Base-by-base conservation (phyloP, 495 filamentous ascomycete species). In the Neurospora tetraspora region DNA sequence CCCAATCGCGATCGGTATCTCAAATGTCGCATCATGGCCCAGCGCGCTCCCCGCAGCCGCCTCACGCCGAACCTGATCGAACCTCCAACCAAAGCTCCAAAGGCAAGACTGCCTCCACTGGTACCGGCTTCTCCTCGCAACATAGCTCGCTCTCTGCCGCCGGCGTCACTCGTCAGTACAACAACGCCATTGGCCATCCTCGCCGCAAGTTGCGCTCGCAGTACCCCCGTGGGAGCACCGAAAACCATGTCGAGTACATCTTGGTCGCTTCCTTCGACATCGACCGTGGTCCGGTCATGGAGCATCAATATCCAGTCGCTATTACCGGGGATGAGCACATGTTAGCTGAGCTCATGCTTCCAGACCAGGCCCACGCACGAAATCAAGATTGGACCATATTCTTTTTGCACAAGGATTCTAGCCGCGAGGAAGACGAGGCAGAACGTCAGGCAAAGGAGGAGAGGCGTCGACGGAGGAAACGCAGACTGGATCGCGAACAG, bases 331-430 rank as follows among this genome's bases (percentile, higher is more conserved):
- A 99, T 74, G 96, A 98, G 83, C 84, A 90, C 80, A 98, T 98
- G 96, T 85, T 99, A 74, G 96, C 96, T 18, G 96, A 98, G 82
- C 89, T 99, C 79, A 99, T 99, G 96, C 86, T 99, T 75, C 96
- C 96, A 2, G 96, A 99, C 83, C 95, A 98, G 81, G 93, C 94
- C 36, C 96, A 99, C 82, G 91, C 95, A 40, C 88, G 96, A 38
- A 95, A 91, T 77, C 94, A 98, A 80, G 96, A 99, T 81, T 99
- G 96, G 96, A 99, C 96, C 39, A 97, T 98, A 16, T 99, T 99
- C 83, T 99, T 99, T 77, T 78, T 99, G 69, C 96, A 98, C 78
- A 98, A 98, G 79, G 96, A 98, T 79, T 92, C 89, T 6, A 93
- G 88, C 74, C 86, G 90, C 68, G 91, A 93, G 69, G 93, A 92